Evolutionary conservation across 768 basidiomycete species (phyloP).

Genomic region (Collybia sp.): DNA sequence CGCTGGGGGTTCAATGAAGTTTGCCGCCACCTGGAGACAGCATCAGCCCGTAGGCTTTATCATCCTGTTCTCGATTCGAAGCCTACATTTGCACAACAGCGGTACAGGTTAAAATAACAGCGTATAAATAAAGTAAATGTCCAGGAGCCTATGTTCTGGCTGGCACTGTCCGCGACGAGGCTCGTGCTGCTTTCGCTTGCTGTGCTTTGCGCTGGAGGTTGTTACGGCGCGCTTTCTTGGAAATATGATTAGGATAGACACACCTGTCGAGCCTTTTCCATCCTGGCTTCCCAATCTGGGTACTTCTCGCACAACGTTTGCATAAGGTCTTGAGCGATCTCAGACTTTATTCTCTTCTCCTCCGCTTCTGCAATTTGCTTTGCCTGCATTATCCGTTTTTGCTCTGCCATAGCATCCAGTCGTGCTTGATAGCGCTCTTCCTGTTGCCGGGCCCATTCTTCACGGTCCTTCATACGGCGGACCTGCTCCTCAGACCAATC

Average conservation of each 20-base stretch:
- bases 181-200: constrained; percentile 5
- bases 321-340: constrained; percentile 49
- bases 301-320: constrained; percentile 48
- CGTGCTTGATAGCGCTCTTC: constrained; percentile 46
- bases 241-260: constrained; percentile 7
- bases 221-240: not conserved
- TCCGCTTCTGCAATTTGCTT: constrained; percentile 33
- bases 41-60: not conserved
- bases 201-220: constrained; percentile 23
- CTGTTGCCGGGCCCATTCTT: constrained; percentile 48
- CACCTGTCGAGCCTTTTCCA: constrained; percentile 47
- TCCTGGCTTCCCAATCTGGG: constrained; percentile 60
- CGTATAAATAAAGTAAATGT: not conserved
- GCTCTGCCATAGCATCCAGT: constrained; percentile 36
- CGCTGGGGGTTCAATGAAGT: constrained; percentile 35
- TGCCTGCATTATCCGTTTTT: constrained; percentile 25
- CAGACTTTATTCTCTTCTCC: constrained; percentile 19
- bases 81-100: not conserved
- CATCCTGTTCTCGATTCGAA: not conserved
- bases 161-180: constrained; percentile 5
- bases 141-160: constrained; percentile 5
- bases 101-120: constrained; percentile 1
- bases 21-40: constrained; percentile 1
- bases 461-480: constrained; percentile 42
- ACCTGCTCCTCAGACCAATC: constrained; percentile 33